These are phyloP conservation scores for Coemansia sp. DNA, from an alignment of 192 early-diverging fungal species.

Conservation along the genomic window DNA sequence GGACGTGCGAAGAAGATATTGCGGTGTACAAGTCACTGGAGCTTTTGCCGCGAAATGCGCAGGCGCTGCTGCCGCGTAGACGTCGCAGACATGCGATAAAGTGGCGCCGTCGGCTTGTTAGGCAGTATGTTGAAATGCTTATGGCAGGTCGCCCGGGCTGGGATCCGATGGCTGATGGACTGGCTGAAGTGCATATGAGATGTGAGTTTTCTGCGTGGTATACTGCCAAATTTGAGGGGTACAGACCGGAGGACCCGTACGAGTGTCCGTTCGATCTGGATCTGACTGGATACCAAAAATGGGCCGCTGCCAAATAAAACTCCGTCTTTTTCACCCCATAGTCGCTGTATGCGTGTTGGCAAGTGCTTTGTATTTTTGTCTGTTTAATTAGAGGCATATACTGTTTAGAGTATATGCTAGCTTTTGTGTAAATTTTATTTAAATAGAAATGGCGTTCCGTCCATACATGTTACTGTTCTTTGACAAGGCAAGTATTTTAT, in stretches of 20 bases:
- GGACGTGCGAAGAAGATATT: constrained; percentile 37
- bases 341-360: not conserved
- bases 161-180: constrained; percentile 36
- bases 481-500: constrained; percentile 17
- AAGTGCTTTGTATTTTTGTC: constrained; percentile 3
- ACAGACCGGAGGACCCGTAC: constrained; percentile 24
- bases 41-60: constrained; percentile 14
- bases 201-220: constrained; percentile 46
- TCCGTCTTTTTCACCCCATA: not conserved
- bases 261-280: constrained; percentile 31
- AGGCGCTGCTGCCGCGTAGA: constrained; percentile 9
- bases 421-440: not conserved
- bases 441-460: not conserved
- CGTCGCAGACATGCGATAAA: not conserved
- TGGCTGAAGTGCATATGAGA: constrained; percentile 42
- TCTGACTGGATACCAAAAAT: constrained; percentile 19
- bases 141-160: constrained; percentile 18
- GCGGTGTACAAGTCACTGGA: constrained; percentile 17
- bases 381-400: no score
- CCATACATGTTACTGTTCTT: constrained; percentile 8
- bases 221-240: constrained; percentile 16
- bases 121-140: constrained; percentile 26
- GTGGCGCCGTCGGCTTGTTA: constrained; percentile 14
- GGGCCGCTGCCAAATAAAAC: not conserved
- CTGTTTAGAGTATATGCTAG: not conserved